These are phyloP conservation scores for Hypoxylon sp. DNA, from an alignment of 2,329 filamentous ascomycete genomes.

Conservation along the genomic window DNA sequence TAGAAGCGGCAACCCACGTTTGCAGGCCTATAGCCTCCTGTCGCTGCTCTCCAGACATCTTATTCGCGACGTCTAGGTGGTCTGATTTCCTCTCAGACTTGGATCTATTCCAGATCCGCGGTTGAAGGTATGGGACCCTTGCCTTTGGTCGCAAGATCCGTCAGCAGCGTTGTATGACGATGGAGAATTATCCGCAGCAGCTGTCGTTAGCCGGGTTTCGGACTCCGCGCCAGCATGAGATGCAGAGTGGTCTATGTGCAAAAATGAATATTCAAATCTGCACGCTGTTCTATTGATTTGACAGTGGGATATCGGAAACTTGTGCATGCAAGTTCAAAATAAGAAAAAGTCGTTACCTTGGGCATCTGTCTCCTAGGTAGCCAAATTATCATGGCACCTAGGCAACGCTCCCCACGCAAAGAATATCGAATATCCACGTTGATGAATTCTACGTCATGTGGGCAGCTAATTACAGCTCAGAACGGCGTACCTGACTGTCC, in stretches of 20 bases:
- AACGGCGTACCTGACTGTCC: neutral
- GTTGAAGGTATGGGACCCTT: neutral
- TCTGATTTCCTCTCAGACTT: neutral
- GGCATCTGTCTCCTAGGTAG: no score
- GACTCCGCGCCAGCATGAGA: neutral
- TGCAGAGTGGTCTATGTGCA: neutral
- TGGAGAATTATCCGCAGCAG: neutral
- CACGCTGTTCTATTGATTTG: neutral
- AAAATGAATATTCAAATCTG: neutral
- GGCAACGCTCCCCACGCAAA: no score
- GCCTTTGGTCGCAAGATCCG: neutral
- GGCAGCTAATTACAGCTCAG: neutral
- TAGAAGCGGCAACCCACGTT: neutral
- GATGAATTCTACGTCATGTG: neutral
- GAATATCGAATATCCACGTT: neutral
- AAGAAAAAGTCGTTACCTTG: neutral
- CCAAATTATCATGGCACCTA: neutral
- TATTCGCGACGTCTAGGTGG: neutral
- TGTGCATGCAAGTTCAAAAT: neutral
- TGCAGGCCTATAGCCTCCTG: neutral
- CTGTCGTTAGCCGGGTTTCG: neutral
- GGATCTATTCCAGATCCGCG: neutral
- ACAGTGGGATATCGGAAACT: neutral
- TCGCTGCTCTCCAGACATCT: neutral
- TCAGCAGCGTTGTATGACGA: constrained; percentile 1